These are phyloP conservation scores for Yamadazyma blattariae DNA, from an alignment of 1,139 yeast species.

Conservation along the genomic window DNA sequence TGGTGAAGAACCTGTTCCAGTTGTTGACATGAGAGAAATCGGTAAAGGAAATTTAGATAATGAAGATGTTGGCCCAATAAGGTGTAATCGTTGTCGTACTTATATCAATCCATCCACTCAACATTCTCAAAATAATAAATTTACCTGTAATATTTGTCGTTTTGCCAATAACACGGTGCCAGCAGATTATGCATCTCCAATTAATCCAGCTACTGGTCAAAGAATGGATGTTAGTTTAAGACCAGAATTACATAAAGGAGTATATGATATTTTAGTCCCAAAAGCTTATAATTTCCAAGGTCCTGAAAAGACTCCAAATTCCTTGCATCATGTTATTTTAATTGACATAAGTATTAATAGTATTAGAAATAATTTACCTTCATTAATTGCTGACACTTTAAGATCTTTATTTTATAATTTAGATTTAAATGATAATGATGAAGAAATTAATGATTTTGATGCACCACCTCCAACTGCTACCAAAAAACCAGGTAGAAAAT, in stretches of 20 bases:
- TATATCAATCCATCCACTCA: slow-evolving; percentile 86
- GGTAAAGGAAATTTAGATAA: slow-evolving; percentile 24
- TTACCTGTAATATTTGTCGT: slow-evolving; percentile 85
- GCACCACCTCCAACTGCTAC: slow-evolving; percentile 4
- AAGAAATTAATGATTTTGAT: slow-evolving; percentile 10
- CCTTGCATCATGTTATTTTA: slow-evolving; percentile 70
- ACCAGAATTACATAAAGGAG: slow-evolving; percentile 81
- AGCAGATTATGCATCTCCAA: slow-evolving; percentile 59
- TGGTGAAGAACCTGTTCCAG: slow-evolving; percentile 61
- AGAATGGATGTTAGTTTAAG: slow-evolving; percentile 62
- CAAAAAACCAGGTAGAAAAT: slow-evolving; percentile 24
- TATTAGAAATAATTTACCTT: slow-evolving; percentile 60
- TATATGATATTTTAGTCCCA: slow-evolving; percentile 84
- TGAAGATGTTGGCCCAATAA: slow-evolving; percentile 63
- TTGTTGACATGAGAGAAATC: slow-evolving; percentile 55
- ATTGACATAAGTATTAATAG: slow-evolving; percentile 72
- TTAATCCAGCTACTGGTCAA: slow-evolving; percentile 51
- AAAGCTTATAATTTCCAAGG: slow-evolving; percentile 59
- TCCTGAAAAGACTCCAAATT: slow-evolving; percentile 24
- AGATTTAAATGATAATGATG: slow-evolving; percentile 12
- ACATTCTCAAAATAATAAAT: slow-evolving; percentile 59
- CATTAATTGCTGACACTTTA: slow-evolving; percentile 71
- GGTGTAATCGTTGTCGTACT: slow-evolving; percentile 89
- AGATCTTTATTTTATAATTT: slow-evolving; percentile 48
- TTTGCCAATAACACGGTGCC: slow-evolving; percentile 70